Evolutionary conservation across 2,329 filamentous ascomycete genomes (phyloP).

Genomic region (Didymella segeticola): DNA sequence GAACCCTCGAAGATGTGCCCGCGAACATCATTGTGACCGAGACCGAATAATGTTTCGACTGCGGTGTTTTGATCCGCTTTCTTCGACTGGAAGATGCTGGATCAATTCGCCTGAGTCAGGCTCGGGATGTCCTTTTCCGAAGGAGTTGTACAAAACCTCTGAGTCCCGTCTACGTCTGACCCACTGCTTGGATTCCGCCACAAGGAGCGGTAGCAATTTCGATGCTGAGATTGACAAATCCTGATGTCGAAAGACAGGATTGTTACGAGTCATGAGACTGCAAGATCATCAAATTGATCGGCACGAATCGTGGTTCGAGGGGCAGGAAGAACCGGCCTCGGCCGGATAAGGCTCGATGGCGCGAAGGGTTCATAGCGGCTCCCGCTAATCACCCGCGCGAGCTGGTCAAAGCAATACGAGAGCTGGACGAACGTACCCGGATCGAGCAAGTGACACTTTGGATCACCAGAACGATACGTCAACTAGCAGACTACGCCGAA

Average conservation of each 20-base stretch:
- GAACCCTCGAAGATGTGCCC: background rate
- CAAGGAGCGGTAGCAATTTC: background rate
- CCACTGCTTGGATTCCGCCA: background rate
- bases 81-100: background rate
- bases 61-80: background rate
- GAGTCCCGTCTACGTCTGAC: background rate
- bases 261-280: conserved; percentile 3
- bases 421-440: background rate
- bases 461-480: conserved; percentile 1
- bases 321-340: conserved; percentile 9
- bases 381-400: conserved; percentile 4
- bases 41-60: background rate
- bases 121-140: background rate
- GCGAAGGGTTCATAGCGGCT: conserved; percentile 10
- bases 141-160: background rate
- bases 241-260: background rate
- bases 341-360: conserved; percentile 7
- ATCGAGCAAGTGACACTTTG: conserved; percentile 4
- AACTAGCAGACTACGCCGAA: conserved; percentile 6
- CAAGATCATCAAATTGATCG: conserved; percentile 13
- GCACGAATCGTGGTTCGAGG: background rate
- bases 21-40: background rate
- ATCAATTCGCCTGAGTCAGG: background rate
- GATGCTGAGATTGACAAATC: conserved; percentile 1
- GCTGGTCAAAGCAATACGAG: background rate